These are phyloP conservation scores for Globisporangium acanthophoron DNA, from an alignment of 352 stramenopile genomes.

Conservation along the genomic window DNA sequence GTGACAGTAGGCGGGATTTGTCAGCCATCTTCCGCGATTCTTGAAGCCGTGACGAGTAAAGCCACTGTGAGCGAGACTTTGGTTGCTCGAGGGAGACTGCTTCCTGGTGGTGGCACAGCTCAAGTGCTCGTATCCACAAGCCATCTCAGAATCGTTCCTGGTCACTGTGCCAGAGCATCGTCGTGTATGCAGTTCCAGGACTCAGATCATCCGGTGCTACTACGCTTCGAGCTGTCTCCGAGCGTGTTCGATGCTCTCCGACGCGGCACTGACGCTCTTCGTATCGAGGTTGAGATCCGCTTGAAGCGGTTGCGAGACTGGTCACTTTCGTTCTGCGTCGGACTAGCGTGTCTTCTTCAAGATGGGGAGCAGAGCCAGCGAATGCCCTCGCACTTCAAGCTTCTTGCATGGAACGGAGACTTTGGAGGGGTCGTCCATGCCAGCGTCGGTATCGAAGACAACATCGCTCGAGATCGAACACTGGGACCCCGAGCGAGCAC, in stretches of 20 bases:
- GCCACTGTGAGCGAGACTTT: neutral
- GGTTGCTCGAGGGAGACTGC: neutral
- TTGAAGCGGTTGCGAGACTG: constrained; percentile 7
- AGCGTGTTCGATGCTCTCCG: constrained; percentile 8
- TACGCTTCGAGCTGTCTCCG: constrained; percentile 6
- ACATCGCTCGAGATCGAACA: neutral
- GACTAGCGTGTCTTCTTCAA: neutral
- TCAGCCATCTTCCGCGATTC: neutral
- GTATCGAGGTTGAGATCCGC: constrained; percentile 8
- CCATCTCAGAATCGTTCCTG: neutral
- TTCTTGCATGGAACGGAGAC: constrained; percentile 2
- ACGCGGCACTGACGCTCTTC: constrained; percentile 1
- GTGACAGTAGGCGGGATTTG: constrained; percentile 7
- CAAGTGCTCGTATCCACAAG: neutral
- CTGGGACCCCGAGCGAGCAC: neutral
- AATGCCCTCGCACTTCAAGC: constrained; percentile 2
- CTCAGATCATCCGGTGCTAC: neutral
- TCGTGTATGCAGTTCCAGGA: constrained; percentile 1
- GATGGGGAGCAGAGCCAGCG: neutral
- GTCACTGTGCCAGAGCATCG: neutral
- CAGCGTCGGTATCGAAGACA: neutral
- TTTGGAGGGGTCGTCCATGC: neutral
- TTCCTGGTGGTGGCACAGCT: neutral
- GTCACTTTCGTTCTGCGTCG: constrained; percentile 8
- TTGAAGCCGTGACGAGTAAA: neutral